Evolutionary conservation across 352 stramenopile species (phyloP), one percentile per base, ranked within the genome.

Genomic region (Globisporangium mamillatum): DNA sequence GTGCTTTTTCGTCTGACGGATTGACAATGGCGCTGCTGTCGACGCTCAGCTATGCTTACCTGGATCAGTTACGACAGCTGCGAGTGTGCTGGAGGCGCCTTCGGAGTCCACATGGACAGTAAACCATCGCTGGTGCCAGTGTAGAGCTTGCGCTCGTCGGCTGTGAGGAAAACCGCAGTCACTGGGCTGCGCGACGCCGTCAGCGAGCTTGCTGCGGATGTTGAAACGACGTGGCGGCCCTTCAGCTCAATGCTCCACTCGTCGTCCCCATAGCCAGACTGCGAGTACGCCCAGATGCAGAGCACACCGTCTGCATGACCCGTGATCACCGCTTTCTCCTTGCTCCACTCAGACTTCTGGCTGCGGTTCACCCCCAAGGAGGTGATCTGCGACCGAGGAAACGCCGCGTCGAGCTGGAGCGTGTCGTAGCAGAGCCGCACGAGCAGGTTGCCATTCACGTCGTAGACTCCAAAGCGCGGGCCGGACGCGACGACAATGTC

Each of bases 201-300:
- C 4, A 18, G 44, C 44, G 44, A 52, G 18, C 44, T 52, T 20
- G 18, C 44, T 22, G 44, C 5, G 44, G 44, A 52, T 7, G 66
- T 59, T 22, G 67, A 69, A 61, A 84, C 74, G 58, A 73, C 67
- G 69, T 90, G 82, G 0, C 74, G 70, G 14, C 75, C 77, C 50
- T 89, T 82, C 16, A 90, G 75, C 48, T 89, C 76, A 36, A 92
- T 71, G 27, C 71, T 60, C 69, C 81, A 88, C 14, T 81, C 73
- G 32, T 79, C 73, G 36, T 81, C 77, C n/a, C 74, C 72, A 32
- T 60, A 66, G 7, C 68, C 74, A 5, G 71, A 71, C 74, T 89
- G 82, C 18, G 72, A 77, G 52, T 91, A 93, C 48, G 78, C 72
- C 84, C 84, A 93, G 50, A 93, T 66, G 25, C 84, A 86, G 6